Conservation (phyloP, 495 filamentous ascomycete species). For the Tuber aestivum region DNA sequence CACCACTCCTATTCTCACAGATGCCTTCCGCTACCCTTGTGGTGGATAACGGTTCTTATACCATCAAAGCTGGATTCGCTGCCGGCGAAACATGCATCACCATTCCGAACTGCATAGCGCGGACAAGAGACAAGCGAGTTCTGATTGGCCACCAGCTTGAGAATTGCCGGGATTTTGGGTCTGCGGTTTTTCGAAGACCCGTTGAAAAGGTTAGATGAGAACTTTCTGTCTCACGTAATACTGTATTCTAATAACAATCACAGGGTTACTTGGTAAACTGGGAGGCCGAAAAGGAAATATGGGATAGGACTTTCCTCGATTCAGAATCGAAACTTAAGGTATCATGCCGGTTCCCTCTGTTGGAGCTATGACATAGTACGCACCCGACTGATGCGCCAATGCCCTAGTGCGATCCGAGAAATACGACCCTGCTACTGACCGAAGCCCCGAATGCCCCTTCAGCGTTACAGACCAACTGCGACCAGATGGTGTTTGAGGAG, state of each 20-base stretch:
- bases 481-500: constrained; percentile 96
- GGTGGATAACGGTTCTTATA: constrained; percentile 89
- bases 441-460: constrained; percentile 87
- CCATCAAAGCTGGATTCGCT: constrained; percentile 86
- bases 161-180: constrained; percentile 79
- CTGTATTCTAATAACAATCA: constrained; percentile 3
- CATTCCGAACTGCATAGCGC: constrained; percentile 83
- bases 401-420: constrained; percentile 62
- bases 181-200: constrained; percentile 77
- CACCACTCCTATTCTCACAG: neutral
- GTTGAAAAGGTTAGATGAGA: constrained; percentile 61
- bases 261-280: constrained; percentile 86
- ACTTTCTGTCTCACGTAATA: neutral
- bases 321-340: constrained; percentile 55
- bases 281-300: constrained; percentile 93
- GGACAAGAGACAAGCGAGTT: constrained; percentile 68
- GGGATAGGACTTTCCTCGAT: constrained; percentile 85
- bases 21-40: constrained; percentile 67
- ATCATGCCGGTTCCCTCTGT: neutral
- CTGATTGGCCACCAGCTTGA: constrained; percentile 77
- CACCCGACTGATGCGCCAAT: neutral
- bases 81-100: constrained; percentile 53
- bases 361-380: constrained; percentile 15
- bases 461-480: constrained; percentile 75
- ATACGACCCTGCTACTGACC: constrained; percentile 74